Evolutionary conservation across 345 rosid species (phyloP), one percentile per base, ranked within the genome.

Genomic region (Brassica incana): DNA sequence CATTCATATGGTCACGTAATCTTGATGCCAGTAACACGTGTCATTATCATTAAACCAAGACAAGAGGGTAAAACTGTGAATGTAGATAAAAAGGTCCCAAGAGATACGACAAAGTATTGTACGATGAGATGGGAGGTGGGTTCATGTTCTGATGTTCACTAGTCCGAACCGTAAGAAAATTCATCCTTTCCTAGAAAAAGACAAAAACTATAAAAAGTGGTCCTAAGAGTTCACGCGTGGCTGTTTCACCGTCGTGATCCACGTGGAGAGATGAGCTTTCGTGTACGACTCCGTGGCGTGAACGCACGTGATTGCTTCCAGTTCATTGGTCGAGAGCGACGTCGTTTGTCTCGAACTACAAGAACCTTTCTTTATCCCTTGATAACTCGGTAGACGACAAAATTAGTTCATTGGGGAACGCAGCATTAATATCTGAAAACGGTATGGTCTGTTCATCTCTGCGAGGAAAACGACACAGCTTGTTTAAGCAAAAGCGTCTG

Each of bases 211-310:
- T n/a, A n/a, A 40, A 59, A n/a, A 10, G 16, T 5, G 83, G 83
- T 80, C 79, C 78, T 48, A 7, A 63, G 32, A 5, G 33, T 12
- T 61, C 43, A 67, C 2, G 76, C 80, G 73, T 75, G 83, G 15
- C 40, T 8, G 1, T 10, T 4, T 1, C 15, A 63, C 5, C 35
- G 9, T 8, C 50, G 15, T 52, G 36, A 43, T 9, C 76, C 76
- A 80, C 83, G 73, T 80, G 76, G 73, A 20, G 63, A 52, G 76
- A 63, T 64, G 50, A 69, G 75, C 76, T 75, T 80, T 54, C 80
- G 76, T 75, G 80, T 75, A 80, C 80, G 80, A 54, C 79, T 75
- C 73, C 73, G 77, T 75, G 80, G 76, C 76, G 76, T 70, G 76
- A 54, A 0, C 73, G 23, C 83, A 80, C 80, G 77, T 80, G 83